Conservation (phyloP, 148 eudicot genomes). For the Rhododendron ovatum region DNA sequence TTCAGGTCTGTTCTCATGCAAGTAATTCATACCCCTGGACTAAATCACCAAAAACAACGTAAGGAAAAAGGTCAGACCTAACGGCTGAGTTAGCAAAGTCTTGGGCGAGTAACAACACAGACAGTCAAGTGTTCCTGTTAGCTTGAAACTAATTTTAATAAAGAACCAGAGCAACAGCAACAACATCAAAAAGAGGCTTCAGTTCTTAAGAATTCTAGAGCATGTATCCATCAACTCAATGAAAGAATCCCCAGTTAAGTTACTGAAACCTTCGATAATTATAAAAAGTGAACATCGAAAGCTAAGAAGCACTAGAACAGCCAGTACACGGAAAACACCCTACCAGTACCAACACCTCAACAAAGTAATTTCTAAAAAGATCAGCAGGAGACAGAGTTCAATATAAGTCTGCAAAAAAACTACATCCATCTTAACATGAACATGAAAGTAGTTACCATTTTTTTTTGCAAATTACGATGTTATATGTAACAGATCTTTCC, state of each 20-base stretch:
- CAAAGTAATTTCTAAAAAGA: neutral
- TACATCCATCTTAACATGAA: neutral
- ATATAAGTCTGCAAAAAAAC: neutral
- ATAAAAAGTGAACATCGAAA: neutral
- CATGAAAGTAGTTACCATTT: neutral
- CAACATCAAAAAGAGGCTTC: neutral
- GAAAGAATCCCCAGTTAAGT: neutral
- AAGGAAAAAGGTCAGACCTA: neutral
- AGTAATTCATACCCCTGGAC: constrained; percentile 94
- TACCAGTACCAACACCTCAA: neutral
- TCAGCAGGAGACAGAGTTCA: neutral
- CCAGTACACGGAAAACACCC: neutral
- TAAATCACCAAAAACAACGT: constrained; percentile 12
- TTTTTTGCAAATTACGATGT: neutral
- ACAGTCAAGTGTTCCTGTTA: neutral
- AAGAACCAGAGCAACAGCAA: neutral
- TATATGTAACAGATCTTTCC: too few species aligned
- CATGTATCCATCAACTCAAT: neutral
- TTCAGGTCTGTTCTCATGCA: constrained; percentile 88
- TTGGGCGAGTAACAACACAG: neutral
- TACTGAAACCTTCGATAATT: neutral
- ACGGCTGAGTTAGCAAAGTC: neutral
- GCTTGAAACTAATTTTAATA: neutral
- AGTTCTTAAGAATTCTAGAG: neutral
- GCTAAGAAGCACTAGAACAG: neutral